Conservation (phyloP, 2,329 filamentous ascomycete species). For the Beauveria australis region DNA sequence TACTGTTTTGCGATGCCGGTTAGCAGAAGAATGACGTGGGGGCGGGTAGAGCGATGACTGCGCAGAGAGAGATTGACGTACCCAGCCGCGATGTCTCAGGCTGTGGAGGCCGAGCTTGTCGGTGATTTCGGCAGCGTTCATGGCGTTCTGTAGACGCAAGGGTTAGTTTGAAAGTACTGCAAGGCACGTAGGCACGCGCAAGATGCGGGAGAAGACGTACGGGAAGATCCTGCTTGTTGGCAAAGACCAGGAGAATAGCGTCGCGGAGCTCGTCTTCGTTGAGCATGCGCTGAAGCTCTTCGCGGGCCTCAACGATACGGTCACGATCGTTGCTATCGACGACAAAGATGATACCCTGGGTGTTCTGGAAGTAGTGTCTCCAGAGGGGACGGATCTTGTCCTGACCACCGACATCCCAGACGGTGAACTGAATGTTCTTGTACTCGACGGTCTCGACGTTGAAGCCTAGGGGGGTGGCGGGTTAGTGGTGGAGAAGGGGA, state of each 20-base stretch:
- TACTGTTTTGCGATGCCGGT: constrained; percentile 48
- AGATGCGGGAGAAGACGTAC: constrained; percentile 48
- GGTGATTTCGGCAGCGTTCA: constrained; percentile 99
- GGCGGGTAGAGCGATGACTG: not conserved
- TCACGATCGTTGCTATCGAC: constrained; percentile 98
- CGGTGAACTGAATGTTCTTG: constrained; percentile 99
- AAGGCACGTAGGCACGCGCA: constrained; percentile 1
- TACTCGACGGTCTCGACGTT: constrained; percentile 99
- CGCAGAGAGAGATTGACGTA: constrained; percentile 47
- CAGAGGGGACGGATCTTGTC: constrained; percentile 99
- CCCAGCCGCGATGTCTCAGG: constrained; percentile 97
- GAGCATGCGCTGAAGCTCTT: constrained; percentile 96
- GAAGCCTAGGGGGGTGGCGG: constrained; percentile 56
- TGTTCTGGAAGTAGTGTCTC: constrained; percentile 99
- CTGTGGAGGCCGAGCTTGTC: constrained; percentile 99
- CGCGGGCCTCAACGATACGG: constrained; percentile 92
- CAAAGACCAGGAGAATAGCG: constrained; percentile 92
- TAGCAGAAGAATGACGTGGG: not conserved
- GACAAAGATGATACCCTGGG: constrained; percentile 99
- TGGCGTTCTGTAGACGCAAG: constrained; percentile 66
- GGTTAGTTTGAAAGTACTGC: constrained; percentile 14
- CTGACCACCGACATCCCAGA: constrained; percentile 99
- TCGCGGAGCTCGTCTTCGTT: constrained; percentile 99
- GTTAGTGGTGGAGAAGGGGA: constrained; percentile 5
- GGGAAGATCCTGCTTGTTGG: constrained; percentile 99